Base-by-base conservation (phyloP, 176 grass and related monocot species). In the Hordeum marinum region DNA sequence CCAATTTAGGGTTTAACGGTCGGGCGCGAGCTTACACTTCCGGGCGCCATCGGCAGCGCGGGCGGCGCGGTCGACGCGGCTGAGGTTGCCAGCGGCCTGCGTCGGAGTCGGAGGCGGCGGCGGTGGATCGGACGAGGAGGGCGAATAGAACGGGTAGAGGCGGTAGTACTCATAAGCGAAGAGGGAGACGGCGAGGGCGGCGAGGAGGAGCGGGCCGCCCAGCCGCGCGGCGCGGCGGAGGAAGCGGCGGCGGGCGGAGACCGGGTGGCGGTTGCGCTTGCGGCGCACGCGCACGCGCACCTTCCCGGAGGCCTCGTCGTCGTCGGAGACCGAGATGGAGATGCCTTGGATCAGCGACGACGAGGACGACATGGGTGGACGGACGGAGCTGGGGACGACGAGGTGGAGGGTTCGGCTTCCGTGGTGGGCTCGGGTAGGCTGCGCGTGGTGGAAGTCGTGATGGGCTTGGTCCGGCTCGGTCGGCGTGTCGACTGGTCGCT, bases 311-410 rank as follows among this genome's bases (percentile, higher is more conserved):
- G 88, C 79, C 52, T 92, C 93, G 8, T 95, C 93, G 88, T 94
- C 93, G 79, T 99, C 96, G 71, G 93, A 90, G 84, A 96, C 82
- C 54, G 91, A 94, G 87, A 98, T 87, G 63, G 93, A 95, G 80
- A 99, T 89, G 84, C 91, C 87, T 36, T 92, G 88, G 78, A 91
- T 81, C 85, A 95, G 87, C 87, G 89, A 75, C 24, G 90, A 80
- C 74, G 85, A 79, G 23, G 86, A 82, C 80, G 79, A 77, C 86
- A 74, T 85, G 20, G 81, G 29, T 48, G 66, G 55, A 65, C 71
- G 18, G 81, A 41, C 69, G 68, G 75, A 66, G 63, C 48, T 26
- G 59, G 80, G 41, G 50, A 67, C 70, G 75, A 7, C 1, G 64
- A 59, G 8, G 42, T 1, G 52, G 52, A 31, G 14, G 41, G 65